A percentile compares a stretch with the other conserved stretches of the same genome.
phyloP scores from a whole-genome alignment of 768 basidiomycete species.

The Auriscalpium vulgare region DNA sequence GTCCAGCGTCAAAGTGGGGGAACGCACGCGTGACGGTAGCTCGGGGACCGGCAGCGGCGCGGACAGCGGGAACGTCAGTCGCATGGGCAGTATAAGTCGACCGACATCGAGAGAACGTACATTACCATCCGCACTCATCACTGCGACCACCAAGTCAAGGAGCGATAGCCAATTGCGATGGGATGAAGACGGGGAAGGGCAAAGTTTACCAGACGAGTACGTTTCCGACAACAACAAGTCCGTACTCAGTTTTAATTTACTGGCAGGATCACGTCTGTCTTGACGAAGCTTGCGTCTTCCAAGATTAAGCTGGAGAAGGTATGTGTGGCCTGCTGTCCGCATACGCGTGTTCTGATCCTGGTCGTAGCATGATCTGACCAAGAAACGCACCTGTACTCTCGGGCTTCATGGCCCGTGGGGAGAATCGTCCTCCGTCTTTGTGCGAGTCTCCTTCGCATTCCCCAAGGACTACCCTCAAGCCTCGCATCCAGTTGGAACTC shows the following conservation, averaged over 20 bases:
- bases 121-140: neutral
- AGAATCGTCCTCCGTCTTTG: conserved; percentile 74
- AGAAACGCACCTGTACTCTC: conserved; percentile 74
- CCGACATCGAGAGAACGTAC: conserved; percentile 12
- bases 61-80: conserved; percentile 39
- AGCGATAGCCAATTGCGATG: conserved; percentile 39
- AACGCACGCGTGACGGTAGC: conserved; percentile 41
- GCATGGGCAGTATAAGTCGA: conserved; percentile 35
- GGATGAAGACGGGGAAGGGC: conserved; percentile 29
- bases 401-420: conserved; percentile 90
- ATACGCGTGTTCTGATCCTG: neutral
- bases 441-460: conserved; percentile 85
- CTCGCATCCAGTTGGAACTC: conserved; percentile 53
- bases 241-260: neutral
- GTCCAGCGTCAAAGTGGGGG: conserved; percentile 61
- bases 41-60: conserved; percentile 44
- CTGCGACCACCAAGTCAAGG: conserved; percentile 17
- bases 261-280: conserved; percentile 64
- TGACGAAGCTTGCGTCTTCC: conserved; percentile 53
- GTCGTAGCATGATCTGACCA: conserved; percentile 54
- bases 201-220: conserved; percentile 69
- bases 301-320: conserved; percentile 87
- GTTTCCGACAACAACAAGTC: conserved; percentile 16
- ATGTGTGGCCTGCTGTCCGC: neutral
- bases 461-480: conserved; percentile 73